Conservation (phyloP, 345 rosid genomes). For the Reutealis trisperma region DNA sequence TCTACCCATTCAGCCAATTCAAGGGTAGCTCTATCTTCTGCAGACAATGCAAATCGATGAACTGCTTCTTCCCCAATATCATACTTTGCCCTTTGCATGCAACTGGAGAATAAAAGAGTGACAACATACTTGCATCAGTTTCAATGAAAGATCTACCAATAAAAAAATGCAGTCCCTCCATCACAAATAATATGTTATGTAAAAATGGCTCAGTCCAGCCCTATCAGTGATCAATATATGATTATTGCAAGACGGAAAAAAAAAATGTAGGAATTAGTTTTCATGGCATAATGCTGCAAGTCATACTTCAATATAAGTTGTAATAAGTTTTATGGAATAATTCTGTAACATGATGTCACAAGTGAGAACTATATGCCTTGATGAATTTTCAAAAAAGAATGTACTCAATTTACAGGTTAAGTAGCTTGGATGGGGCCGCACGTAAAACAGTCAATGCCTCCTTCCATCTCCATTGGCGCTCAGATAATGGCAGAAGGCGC, state of each 20-base stretch:
- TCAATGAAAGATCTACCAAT: background rate
- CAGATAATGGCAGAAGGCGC: constrained; percentile 87
- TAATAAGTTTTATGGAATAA: background rate
- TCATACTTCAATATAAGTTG: background rate
- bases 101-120: constrained; percentile 50
- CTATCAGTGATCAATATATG: background rate
- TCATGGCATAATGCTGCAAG: background rate
- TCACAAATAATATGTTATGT: background rate
- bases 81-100: constrained; percentile 94
- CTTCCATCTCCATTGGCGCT: constrained; percentile 86
- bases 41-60: constrained; percentile 87
- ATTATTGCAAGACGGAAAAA: background rate
- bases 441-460: constrained; percentile 84
- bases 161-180: background rate
- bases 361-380: constrained; percentile 10
- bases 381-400: constrained; percentile 15
- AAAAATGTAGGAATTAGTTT: background rate
- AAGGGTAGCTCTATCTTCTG: constrained; percentile 95
- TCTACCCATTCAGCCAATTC: constrained; percentile 98
- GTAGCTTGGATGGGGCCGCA: constrained; percentile 92
- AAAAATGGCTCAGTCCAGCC: background rate
- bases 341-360: background rate
- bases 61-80: constrained; percentile 96
- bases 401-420: constrained; percentile 70
- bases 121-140: constrained; percentile 12